Conservation (phyloP, 441 rosid genomes). For the Syzygium syzygioides region DNA sequence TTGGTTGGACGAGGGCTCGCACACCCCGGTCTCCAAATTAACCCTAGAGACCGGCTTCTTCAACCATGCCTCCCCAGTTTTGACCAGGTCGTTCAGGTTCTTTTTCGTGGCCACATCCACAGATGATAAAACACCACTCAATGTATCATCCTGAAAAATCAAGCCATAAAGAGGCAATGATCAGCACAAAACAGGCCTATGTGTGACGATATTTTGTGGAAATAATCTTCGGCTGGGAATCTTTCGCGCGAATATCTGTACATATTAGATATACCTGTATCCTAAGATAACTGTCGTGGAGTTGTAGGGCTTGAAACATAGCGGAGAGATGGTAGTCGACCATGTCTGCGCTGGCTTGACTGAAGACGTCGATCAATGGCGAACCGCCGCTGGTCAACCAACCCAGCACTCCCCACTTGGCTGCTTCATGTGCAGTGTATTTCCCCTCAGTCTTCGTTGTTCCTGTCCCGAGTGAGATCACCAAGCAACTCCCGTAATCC, state of each 20-base stretch:
- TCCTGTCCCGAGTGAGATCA: slow-evolving; percentile 3
- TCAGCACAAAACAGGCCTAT: not conserved
- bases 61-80: not conserved
- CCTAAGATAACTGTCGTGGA: slow-evolving; percentile 1
- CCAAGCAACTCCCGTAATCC: slow-evolving; percentile 1
- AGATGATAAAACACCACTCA: not conserved
- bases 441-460: not conserved
- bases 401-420: slow-evolving; percentile 4
- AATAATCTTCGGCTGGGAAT: not conserved
- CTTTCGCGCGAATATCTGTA: not conserved
- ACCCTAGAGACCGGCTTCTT: not conserved
- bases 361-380: slow-evolving; percentile 1
- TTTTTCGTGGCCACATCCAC: slow-evolving; percentile 1
- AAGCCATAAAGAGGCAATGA: not conserved
- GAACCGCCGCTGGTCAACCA: slow-evolving; percentile 5
- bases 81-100: not conserved
- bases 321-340: slow-evolving; percentile 13
- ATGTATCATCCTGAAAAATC: slow-evolving; percentile 3
- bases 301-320: slow-evolving; percentile 14
- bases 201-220: not conserved
- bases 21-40: not conserved
- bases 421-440: not conserved
- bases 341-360: slow-evolving; percentile 12
- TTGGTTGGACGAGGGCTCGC: not conserved
- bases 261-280: not conserved